Percentiles rank a stretch among this genome's conserved stretches.
Conservation (phyloP, 2,329 filamentous ascomycete species). For the Pseudocercospora ulei region DNA sequence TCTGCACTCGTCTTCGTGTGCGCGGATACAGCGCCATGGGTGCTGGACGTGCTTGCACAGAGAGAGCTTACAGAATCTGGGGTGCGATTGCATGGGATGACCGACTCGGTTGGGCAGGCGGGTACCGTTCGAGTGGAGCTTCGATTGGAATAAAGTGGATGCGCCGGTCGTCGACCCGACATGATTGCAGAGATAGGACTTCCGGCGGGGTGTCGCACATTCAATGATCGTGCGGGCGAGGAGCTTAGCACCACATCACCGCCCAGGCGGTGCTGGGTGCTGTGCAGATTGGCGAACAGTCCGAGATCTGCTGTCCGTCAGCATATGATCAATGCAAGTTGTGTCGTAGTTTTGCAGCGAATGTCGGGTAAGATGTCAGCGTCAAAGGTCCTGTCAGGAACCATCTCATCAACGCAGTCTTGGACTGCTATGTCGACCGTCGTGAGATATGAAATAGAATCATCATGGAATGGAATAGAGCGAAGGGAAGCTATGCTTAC, state of each 20-base stretch:
- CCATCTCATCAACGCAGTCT: slow-evolving; percentile 36
- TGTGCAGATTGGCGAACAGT: not conserved
- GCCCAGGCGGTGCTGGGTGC: slow-evolving; percentile 19
- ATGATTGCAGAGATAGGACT: too few species aligned
- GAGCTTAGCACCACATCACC: slow-evolving; percentile 20
- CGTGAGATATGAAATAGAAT: slow-evolving; percentile 34
- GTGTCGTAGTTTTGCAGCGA: not conserved
- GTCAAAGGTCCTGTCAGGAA: slow-evolving; percentile 33
- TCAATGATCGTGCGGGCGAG: slow-evolving; percentile 9
- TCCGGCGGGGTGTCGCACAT: too few species aligned
- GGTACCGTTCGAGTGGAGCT: too few species aligned
- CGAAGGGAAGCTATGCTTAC: not conserved
- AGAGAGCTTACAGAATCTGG: slow-evolving; percentile 1
- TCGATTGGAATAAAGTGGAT: too few species aligned
- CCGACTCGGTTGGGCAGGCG: not conserved
- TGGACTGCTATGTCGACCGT: slow-evolving; percentile 37
- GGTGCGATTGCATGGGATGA: not conserved
- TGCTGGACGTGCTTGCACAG: slow-evolving; percentile 18
- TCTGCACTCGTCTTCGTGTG: slow-evolving; percentile 12
- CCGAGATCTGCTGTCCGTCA: not conserved
- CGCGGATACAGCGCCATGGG: slow-evolving; percentile 14
- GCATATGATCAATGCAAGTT: not conserved
- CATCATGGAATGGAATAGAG: slow-evolving; percentile 33
- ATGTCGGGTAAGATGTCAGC: slow-evolving; percentile 18
- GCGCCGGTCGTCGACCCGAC: too few species aligned